These are phyloP conservation scores for Paramyrothecium roridum DNA, from an alignment of 2,329 filamentous ascomycete genomes.

Conservation along the genomic window DNA sequence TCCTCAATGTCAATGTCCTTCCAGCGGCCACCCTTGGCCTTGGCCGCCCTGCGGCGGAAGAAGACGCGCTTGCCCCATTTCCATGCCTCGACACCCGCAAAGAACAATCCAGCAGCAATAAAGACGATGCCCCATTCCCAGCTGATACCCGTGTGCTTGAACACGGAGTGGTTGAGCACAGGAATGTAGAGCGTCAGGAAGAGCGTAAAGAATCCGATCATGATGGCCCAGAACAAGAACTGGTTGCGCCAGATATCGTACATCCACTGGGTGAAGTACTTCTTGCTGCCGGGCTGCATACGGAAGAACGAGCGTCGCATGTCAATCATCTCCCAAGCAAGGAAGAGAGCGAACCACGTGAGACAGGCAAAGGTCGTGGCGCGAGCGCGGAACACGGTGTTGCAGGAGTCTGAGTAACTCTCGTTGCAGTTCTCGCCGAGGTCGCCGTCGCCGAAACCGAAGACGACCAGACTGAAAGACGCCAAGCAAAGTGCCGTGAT, in stretches of 20 bases:
- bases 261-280: slow-evolving; percentile 64
- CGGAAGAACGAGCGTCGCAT: slow-evolving; percentile 72
- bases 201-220: slow-evolving; percentile 43
- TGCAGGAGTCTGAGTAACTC: slow-evolving; percentile 49
- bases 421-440: slow-evolving; percentile 62
- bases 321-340: slow-evolving; percentile 76
- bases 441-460: slow-evolving; percentile 58
- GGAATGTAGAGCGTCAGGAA: slow-evolving; percentile 57
- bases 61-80: slow-evolving; percentile 54
- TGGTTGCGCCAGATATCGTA: slow-evolving; percentile 68
- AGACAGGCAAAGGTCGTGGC: slow-evolving; percentile 72
- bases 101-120: slow-evolving; percentile 50
- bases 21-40: slow-evolving; percentile 22
- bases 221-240: slow-evolving; percentile 66
- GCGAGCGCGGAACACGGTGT: slow-evolving; percentile 66
- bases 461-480: slow-evolving; percentile 63
- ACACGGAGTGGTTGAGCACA: slow-evolving; percentile 55
- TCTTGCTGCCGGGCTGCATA: slow-evolving; percentile 62
- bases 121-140: slow-evolving; percentile 65
- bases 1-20: slow-evolving; percentile 36
- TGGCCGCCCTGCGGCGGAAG: slow-evolving; percentile 23
- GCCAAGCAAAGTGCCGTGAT: slow-evolving; percentile 62
- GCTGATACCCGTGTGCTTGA: slow-evolving; percentile 57
- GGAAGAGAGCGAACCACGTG: slow-evolving; percentile 73
- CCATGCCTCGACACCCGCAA: slow-evolving; percentile 56